Evolutionary conservation across 768 basidiomycete species (phyloP).

Genomic region (Hygrophoropsis aurantiaca): DNA sequence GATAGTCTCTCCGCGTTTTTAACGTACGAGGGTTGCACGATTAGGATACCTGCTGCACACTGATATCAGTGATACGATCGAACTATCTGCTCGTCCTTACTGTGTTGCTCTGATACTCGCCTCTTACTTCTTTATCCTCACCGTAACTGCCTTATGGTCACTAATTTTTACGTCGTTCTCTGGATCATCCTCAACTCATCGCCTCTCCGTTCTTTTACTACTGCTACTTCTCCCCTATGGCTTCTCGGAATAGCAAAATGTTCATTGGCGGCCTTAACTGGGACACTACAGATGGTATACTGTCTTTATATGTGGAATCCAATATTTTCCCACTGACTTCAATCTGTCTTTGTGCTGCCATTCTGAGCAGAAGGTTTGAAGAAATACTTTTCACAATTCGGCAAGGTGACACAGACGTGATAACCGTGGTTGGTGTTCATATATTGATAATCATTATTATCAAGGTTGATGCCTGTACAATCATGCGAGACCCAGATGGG

Average conservation of each 20-base stretch:
- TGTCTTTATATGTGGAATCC: constrained; percentile 23
- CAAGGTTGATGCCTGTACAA: constrained; percentile 78
- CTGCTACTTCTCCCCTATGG: constrained; percentile 27
- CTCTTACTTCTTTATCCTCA: constrained; percentile 28
- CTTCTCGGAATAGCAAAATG: constrained; percentile 66
- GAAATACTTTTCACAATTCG: constrained; percentile 79
- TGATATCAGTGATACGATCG: constrained; percentile 19
- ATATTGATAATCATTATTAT: constrained; percentile 14
- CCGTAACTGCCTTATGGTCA: constrained; percentile 33
- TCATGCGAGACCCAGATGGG: constrained; percentile 78
- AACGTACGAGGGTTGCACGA: constrained; percentile 17
- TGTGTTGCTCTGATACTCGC: constrained; percentile 17
- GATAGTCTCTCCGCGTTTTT: too few species aligned
- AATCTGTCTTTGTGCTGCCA: constrained; percentile 12
- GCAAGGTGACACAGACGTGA: constrained; percentile 47
- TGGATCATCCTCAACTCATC: constrained; percentile 35
- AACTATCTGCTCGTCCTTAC: constrained; percentile 25
- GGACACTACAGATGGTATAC: constrained; percentile 88
- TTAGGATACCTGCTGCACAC: constrained; percentile 12
- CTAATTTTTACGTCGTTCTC: constrained; percentile 32
- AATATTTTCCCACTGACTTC: constrained; percentile 25
- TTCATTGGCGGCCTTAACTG: constrained; percentile 90
- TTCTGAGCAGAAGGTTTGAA: constrained; percentile 53
- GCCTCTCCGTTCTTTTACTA: constrained; percentile 24
- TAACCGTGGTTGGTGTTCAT: not conserved